Conservation (phyloP, 306 rosid genomes). For the Casuarina equisetifolia region DNA sequence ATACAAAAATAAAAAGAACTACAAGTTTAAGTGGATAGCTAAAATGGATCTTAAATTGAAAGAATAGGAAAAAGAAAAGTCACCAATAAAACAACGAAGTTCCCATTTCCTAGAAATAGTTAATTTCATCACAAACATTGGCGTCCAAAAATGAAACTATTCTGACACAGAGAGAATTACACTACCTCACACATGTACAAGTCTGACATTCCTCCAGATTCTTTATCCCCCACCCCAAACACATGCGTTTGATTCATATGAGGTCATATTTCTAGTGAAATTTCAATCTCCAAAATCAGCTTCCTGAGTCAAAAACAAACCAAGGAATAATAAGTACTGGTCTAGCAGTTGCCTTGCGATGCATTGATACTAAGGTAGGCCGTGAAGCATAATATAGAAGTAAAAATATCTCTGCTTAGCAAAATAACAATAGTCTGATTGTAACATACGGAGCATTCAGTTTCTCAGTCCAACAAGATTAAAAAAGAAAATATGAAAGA, state of each 20-base stretch:
- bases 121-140: neutral
- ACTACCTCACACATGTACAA: constrained; percentile 58
- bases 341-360: neutral
- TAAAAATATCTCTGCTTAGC: neutral
- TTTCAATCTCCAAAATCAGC: constrained; percentile 25
- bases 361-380: neutral
- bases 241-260: constrained; percentile 40
- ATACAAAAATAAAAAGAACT: no score
- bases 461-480: neutral
- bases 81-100: no score
- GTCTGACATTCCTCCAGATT: constrained; percentile 56
- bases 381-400: neutral
- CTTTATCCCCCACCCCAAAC: constrained; percentile 53
- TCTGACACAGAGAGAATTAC: constrained; percentile 5
- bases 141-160: neutral
- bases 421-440: neutral
- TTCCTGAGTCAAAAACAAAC: constrained; percentile 32
- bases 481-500: neutral
- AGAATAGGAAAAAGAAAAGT: neutral
- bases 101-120: neutral
- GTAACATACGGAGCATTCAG: neutral
- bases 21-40: neutral
- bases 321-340: neutral
- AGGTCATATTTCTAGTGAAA: constrained; percentile 36
- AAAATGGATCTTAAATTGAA: no score